A percentile compares a stretch with the other conserved stretches of the same genome.
These are phyloP conservation scores for Aureobasidium vineae DNA, from an alignment of 2,329 filamentous ascomycete genomes.

Conservation along the genomic window DNA sequence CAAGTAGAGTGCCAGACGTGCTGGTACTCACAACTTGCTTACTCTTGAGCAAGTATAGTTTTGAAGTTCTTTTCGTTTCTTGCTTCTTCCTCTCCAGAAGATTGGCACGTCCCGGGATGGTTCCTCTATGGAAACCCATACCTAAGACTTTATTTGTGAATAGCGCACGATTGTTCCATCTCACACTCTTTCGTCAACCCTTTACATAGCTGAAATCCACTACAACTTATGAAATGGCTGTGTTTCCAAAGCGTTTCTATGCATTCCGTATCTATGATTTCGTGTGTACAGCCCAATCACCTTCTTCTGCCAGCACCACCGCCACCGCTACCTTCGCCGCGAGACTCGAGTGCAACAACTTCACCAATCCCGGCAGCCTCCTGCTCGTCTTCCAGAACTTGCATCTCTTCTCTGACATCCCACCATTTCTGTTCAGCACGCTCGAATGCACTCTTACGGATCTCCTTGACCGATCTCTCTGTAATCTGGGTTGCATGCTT, in stretches of 20 bases:
- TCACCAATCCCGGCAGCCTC: constrained; percentile 93
- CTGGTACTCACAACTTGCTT: background rate
- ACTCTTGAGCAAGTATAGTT: background rate
- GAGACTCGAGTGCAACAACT: constrained; percentile 82
- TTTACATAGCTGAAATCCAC: background rate
- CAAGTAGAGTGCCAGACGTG: background rate
- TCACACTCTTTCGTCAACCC: background rate
- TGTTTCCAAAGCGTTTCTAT: background rate
- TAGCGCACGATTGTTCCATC: background rate
- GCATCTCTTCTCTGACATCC: constrained; percentile 94
- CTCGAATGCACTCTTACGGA: constrained; percentile 86
- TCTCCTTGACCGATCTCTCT: constrained; percentile 77
- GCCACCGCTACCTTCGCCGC: constrained; percentile 43
- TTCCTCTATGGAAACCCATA: background rate
- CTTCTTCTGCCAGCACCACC: constrained; percentile 31
- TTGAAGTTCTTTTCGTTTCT: background rate
- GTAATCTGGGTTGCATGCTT: constrained; percentile 63
- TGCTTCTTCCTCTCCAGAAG: background rate
- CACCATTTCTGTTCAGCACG: constrained; percentile 97
- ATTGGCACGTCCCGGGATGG: background rate
- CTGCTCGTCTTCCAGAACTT: constrained; percentile 88
- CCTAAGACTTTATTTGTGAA: background rate
- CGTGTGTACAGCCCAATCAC: background rate
- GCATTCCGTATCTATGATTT: background rate
- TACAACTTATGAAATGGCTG: background rate